Percentiles rank a stretch among this genome's conserved stretches.
Evolutionary conservation across 2,329 filamentous ascomycete species (phyloP).

Genomic region (Davidsoniella eucalypti): DNA sequence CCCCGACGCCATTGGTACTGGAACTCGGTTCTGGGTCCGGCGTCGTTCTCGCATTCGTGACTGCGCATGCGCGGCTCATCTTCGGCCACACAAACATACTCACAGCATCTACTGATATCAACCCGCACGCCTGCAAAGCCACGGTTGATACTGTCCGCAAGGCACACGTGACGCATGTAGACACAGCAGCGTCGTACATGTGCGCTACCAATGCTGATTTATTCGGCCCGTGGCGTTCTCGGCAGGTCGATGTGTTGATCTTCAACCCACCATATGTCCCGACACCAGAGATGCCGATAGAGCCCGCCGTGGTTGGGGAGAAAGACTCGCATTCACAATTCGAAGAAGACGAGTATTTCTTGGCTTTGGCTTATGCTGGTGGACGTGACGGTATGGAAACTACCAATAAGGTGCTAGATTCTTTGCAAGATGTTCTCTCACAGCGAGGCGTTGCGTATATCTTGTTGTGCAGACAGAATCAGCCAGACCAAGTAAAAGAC

Average conservation of each 20-base stretch:
- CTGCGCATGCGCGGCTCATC: slow-evolving; percentile 55
- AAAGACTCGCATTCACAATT: slow-evolving; percentile 32
- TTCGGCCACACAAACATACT: slow-evolving; percentile 58
- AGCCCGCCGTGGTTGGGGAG: slow-evolving; percentile 19
- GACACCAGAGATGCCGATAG: slow-evolving; percentile 52
- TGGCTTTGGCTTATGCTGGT: slow-evolving; percentile 78
- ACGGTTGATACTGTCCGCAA: slow-evolving; percentile 49
- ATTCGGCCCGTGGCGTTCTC: slow-evolving; percentile 33
- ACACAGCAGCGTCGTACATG: slow-evolving; percentile 32
- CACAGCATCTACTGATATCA: slow-evolving; percentile 69
- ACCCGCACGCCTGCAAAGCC: slow-evolving; percentile 63
- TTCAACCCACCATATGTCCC: slow-evolving; percentile 98
- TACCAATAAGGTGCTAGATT: slow-evolving; percentile 60
- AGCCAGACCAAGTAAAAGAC: slow-evolving; percentile 55
- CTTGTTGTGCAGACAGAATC: slow-evolving; percentile 79
- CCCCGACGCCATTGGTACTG: slow-evolving; percentile 46
- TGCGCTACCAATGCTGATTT: slow-evolving; percentile 58
- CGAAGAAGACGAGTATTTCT: slow-evolving; percentile 66
- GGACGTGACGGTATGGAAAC: slow-evolving; percentile 87
- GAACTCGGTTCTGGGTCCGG: slow-evolving; percentile 88
- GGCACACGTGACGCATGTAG: slow-evolving; percentile 13
- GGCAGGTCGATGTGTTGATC: slow-evolving; percentile 61
- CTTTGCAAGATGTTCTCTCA: slow-evolving; percentile 48
- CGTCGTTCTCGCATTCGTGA: slow-evolving; percentile 77
- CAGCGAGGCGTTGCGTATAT: slow-evolving; percentile 69